A percentile compares a stretch with the other conserved stretches of the same genome.
Evolutionary conservation across 805 yeast species (phyloP).

Genomic region (Cyberlindnera mississippiensis): DNA sequence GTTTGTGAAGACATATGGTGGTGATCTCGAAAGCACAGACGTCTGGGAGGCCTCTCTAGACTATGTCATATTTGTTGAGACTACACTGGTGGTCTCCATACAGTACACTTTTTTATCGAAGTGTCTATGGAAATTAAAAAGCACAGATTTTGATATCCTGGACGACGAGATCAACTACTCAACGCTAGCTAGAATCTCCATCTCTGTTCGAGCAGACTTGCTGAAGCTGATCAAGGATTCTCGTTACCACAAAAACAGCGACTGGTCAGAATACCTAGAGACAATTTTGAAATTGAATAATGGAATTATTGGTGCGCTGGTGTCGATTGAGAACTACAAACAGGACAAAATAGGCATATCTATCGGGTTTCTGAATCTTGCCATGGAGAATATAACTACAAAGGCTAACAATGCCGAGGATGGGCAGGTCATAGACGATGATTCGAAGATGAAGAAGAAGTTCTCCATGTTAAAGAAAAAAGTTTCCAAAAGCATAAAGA

Average conservation of each 20-base stretch:
- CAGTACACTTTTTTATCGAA: constrained; percentile 31
- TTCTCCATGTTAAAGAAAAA: constrained; percentile 16
- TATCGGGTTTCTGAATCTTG: constrained; percentile 39
- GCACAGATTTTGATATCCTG: constrained; percentile 22
- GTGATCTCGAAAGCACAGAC: not conserved
- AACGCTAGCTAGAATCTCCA: constrained; percentile 42
- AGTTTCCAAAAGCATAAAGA: constrained; percentile 14
- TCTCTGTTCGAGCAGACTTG: constrained; percentile 35
- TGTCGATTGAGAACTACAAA: constrained; percentile 43
- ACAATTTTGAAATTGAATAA: constrained; percentile 32
- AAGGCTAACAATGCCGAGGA: constrained; percentile 1
- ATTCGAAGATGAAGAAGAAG: constrained; percentile 14
- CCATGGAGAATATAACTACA: constrained; percentile 32
- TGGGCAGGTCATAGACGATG: not conserved
- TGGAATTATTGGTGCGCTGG: constrained; percentile 42
- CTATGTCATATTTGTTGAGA: constrained; percentile 10
- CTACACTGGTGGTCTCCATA: constrained; percentile 21
- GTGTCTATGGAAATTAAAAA: constrained; percentile 25
- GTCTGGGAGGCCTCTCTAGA: constrained; percentile 11
- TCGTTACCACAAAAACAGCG: not conserved
- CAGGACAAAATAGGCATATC: constrained; percentile 43
- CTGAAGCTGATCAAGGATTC: constrained; percentile 9
- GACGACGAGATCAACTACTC: constrained; percentile 31
- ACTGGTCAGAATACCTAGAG: constrained; percentile 16
- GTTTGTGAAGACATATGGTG: constrained; percentile 7